Conservation (phyloP, 441 rosid species). For the Corymbia citriodora region DNA sequence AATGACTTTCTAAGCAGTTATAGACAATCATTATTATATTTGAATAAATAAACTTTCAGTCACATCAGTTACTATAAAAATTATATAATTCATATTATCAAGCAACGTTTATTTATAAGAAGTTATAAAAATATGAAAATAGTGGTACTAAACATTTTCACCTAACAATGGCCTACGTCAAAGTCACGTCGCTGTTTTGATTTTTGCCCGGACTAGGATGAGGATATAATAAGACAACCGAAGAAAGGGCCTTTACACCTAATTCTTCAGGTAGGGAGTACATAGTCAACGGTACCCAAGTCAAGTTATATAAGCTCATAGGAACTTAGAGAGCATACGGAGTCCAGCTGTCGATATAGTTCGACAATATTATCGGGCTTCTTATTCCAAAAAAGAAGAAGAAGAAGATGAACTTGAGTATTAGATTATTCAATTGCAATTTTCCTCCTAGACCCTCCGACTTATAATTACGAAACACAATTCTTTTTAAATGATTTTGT, state of each 20-base stretch:
- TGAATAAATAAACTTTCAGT: background rate
- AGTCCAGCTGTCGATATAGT: background rate
- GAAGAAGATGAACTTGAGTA: too few species aligned
- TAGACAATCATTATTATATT: too few species aligned
- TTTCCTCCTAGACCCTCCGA: background rate
- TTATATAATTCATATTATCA: background rate
- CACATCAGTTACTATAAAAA: background rate
- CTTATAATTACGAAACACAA: too few species aligned
- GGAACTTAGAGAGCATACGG: too few species aligned
- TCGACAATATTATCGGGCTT: background rate
- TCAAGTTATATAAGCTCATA: background rate
- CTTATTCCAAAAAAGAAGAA: background rate
- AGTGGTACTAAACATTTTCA: background rate
- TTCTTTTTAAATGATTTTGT: background rate
- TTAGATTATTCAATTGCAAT: background rate
- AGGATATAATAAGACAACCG: background rate
- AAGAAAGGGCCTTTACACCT: background rate
- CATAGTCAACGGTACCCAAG: background rate
- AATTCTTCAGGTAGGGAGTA: background rate
- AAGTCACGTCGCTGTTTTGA: background rate
- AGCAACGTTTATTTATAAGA: background rate
- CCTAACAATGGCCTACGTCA: background rate
- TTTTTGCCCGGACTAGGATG: background rate
- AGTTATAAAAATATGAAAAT: background rate
- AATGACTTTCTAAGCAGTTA: too few species aligned